Evolutionary conservation across 495 filamentous ascomycete genomes (phyloP), one percentile per base, ranked within the genome.

Genomic region (Filosporella fistucella): DNA sequence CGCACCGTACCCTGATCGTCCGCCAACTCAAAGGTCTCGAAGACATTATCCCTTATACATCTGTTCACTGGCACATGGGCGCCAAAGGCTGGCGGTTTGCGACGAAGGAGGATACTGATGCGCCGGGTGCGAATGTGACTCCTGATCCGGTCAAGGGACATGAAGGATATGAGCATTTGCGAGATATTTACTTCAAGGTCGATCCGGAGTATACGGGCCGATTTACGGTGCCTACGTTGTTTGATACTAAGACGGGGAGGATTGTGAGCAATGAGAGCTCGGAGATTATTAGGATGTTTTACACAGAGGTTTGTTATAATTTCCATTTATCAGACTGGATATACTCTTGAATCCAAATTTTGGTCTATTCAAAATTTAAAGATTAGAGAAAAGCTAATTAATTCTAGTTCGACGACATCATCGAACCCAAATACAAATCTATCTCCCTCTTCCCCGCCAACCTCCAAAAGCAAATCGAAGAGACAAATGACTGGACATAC

Each of bases 241-340:
- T 81, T 70, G 88, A 95, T 63, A 87, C 74, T 59, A 81, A 85
- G 66, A 65, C 65, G 37, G 71, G 80, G 49, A 81, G 75, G 20
- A 86, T 91, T 49, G 88, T 91, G 47, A 90, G 76, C 64, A 94
- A 95, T 52, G 89, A 94, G 72, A 88, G 83, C 55, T 78, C 77
- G 49, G 89, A 94, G 71, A 88, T 95, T 53, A 80, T 93, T 46
- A 65, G 85, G 35, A 83, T 85, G 72, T 63, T 88, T 6, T 81
- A 80, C 47, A 65, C 65, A 6, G 79, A 47, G 44, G 58, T 58
- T 14, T 21, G 55, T 44, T 16, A 2, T 25, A 39, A 21, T 18
- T 24, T 22, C 13, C n/a, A n/a, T n/a, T n/a, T n/a, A n/a, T n/a
- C n/a, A n/a, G n/a, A n/a, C n/a, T n/a, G n/a, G n/a, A n/a, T n/a